Evolutionary conservation across 208 protist species (phyloP).

Genomic region (Blastocrithidia nonstop): DNA sequence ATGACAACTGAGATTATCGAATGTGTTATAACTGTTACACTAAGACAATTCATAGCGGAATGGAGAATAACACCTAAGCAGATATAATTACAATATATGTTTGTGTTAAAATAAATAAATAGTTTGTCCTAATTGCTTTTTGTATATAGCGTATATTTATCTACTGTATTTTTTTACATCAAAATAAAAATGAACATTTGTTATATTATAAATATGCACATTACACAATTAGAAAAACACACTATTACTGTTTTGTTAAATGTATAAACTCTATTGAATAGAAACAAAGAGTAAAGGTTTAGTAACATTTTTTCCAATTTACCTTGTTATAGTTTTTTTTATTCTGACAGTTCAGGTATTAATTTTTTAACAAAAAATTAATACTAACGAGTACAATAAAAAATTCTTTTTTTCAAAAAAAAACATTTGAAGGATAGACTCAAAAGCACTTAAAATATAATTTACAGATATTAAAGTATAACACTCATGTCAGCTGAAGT

Average conservation of each 20-base stretch:
- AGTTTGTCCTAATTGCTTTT: not conserved
- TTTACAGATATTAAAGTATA: no score
- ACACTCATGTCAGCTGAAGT: no score
- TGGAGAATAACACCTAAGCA: slow-evolving; percentile 49
- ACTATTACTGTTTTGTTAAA: no score
- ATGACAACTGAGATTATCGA: slow-evolving; percentile 81
- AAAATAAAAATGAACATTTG: not conserved
- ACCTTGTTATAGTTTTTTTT: no score
- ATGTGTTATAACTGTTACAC: slow-evolving; percentile 85
- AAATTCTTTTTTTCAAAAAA: not conserved
- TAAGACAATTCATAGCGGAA: slow-evolving; percentile 22
- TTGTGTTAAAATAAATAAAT: not conserved
- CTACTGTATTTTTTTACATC: not conserved
- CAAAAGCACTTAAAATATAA: no score
- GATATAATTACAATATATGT: not conserved
- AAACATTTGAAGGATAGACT: not conserved
- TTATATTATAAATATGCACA: no score
- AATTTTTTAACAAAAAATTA: no score
- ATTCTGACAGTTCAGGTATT: no score
- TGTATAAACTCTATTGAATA: no score
- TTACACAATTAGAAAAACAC: no score
- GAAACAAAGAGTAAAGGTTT: no score
- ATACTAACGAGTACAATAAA: not conserved
- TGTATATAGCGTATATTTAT: not conserved
- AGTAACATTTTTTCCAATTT: no score